Evolutionary conservation across 129 eudicot species (phyloP).

Genomic region (Smallanthus sonchifolius): DNA sequence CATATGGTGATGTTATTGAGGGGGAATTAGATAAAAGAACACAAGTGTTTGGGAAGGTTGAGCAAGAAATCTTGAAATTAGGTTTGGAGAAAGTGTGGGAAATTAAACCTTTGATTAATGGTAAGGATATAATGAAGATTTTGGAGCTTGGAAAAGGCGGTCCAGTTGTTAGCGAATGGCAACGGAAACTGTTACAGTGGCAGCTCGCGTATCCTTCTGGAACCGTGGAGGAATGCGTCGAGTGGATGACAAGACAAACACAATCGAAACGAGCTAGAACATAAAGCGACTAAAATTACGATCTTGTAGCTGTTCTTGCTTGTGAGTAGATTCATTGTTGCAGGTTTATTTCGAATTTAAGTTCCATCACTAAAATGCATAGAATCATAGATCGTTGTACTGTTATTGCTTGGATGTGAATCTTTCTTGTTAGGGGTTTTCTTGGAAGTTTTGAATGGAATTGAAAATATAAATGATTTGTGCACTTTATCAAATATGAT

Average conservation of each 20-base stretch:
- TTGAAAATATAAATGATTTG: neutral
- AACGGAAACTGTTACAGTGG: conserved; percentile 67
- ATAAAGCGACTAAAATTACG: neutral
- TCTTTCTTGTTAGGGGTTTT: neutral
- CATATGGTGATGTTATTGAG: conserved; percentile 12
- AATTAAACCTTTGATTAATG: conserved; percentile 61
- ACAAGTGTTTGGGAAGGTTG: conserved; percentile 42
- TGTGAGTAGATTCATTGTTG: conserved; percentile 2
- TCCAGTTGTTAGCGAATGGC: conserved; percentile 78
- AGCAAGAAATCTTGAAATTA: conserved; percentile 40
- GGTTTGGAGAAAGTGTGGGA: conserved; percentile 85
- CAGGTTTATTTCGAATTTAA: neutral
- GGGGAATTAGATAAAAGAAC: conserved; percentile 40
- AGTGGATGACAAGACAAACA: conserved; percentile 69
- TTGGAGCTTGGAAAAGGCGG: conserved; percentile 71
- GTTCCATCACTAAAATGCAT: neutral
- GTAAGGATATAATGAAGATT: conserved; percentile 65
- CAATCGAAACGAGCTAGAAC: conserved; percentile 55
- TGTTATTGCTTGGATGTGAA: neutral
- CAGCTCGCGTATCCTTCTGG: conserved; percentile 83
- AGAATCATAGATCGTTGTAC: neutral
- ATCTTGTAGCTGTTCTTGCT: neutral
- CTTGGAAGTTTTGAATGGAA: conserved; percentile 1
- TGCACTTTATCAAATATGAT: neutral
- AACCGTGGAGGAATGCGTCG: conserved; percentile 59